Conservation (phyloP, 495 filamentous ascomycete genomes). For the Penicillium cosmopolitanum region DNA sequence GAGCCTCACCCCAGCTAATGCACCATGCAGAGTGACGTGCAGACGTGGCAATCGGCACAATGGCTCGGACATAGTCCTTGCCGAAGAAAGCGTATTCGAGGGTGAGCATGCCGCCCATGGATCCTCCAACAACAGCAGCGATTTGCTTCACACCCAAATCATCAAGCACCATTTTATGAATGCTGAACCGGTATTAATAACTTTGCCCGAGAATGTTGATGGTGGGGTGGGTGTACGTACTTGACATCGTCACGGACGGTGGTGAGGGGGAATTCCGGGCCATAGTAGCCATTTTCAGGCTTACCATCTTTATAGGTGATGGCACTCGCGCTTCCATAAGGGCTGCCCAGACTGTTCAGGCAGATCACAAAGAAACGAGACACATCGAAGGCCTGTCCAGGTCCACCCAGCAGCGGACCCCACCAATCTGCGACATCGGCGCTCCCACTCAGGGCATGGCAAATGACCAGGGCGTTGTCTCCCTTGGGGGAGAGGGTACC, state of each 20-base stretch:
- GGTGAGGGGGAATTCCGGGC: constrained; percentile 94
- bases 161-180: constrained; percentile 91
- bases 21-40: constrained; percentile 97
- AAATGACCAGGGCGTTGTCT: constrained; percentile 96
- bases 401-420: constrained; percentile 89
- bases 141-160: constrained; percentile 85
- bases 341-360: constrained; percentile 94
- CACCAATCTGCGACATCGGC: constrained; percentile 98
- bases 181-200: constrained; percentile 52
- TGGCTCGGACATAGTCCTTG: constrained; percentile 85
- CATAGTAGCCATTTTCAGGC: constrained; percentile 74
- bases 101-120: constrained; percentile 97
- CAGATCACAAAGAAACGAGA: constrained; percentile 94
- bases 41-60: constrained; percentile 94
- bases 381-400: constrained; percentile 88
- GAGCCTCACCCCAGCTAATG: constrained; percentile 98
- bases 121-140: constrained; percentile 91
- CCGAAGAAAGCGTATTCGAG: constrained; percentile 97
- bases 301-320: constrained; percentile 87
- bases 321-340: constrained; percentile 94
- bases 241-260: constrained; percentile 95
- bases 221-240: constrained; percentile 49
- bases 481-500: constrained; percentile 72
- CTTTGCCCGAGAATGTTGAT: not conserved
- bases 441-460: constrained; percentile 93